Evolutionary conservation across 495 filamentous ascomycete genomes (phyloP).

Genomic region (Neurospora intermedia): DNA sequence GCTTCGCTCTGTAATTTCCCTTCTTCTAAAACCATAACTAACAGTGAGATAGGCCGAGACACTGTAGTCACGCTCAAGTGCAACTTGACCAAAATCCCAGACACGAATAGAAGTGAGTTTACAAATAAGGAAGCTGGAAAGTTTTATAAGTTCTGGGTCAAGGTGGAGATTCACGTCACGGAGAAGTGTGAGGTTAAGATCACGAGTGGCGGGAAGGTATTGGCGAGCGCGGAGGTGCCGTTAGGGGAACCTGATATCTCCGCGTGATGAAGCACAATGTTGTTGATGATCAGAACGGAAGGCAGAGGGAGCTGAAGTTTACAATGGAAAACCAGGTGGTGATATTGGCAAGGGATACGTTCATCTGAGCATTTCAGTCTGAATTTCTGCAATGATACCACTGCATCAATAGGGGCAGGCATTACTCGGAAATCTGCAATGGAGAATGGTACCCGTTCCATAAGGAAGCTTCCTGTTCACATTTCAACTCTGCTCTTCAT

Average conservation of each 20-base stretch:
- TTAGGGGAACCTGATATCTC: background rate
- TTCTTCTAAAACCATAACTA: background rate
- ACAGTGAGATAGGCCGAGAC: constrained; percentile 3
- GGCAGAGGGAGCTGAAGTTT: background rate
- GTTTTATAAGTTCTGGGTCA: constrained; percentile 13
- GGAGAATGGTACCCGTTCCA: background rate
- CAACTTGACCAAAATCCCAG: constrained; percentile 14
- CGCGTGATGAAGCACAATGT: background rate
- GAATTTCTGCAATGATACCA: background rate
- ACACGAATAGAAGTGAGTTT: background rate
- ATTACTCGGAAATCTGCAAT: background rate
- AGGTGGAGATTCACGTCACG: constrained; percentile 11
- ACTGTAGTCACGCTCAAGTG: constrained; percentile 5
- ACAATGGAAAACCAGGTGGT: background rate
- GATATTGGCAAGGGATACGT: background rate
- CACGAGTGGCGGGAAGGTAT: constrained; percentile 8
- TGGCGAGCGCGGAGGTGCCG: constrained; percentile 3
- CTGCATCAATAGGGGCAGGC: background rate
- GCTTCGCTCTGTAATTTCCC: background rate
- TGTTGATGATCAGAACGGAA: background rate
- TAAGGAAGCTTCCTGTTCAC: background rate
- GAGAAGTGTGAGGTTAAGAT: constrained; percentile 12
- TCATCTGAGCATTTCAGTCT: background rate
- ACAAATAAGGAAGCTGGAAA: constrained; percentile 5
- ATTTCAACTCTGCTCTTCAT: accelerated